Conservation (phyloP, 2,329 filamentous ascomycete species). For the Neurospora sp. region DNA sequence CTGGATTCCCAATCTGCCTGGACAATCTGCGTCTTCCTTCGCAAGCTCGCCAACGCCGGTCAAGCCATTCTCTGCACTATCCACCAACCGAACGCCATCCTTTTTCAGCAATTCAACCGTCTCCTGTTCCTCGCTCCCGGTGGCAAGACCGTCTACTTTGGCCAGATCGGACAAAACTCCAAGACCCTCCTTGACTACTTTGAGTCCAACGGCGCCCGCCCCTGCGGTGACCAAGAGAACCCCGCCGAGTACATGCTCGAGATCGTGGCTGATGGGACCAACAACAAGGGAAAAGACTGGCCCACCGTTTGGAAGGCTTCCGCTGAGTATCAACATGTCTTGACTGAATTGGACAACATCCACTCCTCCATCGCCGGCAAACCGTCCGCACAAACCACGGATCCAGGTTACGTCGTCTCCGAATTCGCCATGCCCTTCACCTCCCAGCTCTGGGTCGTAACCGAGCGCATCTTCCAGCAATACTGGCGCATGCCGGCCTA, state of each 20-base stretch:
- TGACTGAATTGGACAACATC: constrained; percentile 55
- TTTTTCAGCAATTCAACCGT: constrained; percentile 44
- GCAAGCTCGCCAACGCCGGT: constrained; percentile 48
- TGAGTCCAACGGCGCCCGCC: constrained; percentile 46
- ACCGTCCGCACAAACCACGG: neutral
- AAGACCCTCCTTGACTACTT: constrained; percentile 50
- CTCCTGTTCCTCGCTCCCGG: constrained; percentile 53
- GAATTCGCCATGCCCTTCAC: constrained; percentile 73
- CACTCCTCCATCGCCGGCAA: constrained; percentile 26
- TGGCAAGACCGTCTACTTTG: constrained; percentile 61
- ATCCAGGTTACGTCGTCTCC: constrained; percentile 25
- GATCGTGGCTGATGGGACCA: constrained; percentile 32
- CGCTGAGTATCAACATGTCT: constrained; percentile 38
- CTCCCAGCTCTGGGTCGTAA: constrained; percentile 56
- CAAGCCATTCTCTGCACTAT: constrained; percentile 43
- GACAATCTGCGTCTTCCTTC: constrained; percentile 59
- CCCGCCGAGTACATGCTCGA: constrained; percentile 70
- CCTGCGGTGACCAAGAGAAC: constrained; percentile 53
- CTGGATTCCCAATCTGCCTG: constrained; percentile 65
- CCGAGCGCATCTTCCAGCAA: constrained; percentile 64
- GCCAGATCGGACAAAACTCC: constrained; percentile 53
- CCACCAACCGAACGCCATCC: constrained; percentile 37
- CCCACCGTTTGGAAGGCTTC: constrained; percentile 54
- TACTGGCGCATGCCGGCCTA: constrained; percentile 77
- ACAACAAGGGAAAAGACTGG: constrained; percentile 47